These are phyloP conservation scores for Gaeumannomyces sp. DNA, from an alignment of 2,329 filamentous ascomycete genomes.

Conservation along the genomic window DNA sequence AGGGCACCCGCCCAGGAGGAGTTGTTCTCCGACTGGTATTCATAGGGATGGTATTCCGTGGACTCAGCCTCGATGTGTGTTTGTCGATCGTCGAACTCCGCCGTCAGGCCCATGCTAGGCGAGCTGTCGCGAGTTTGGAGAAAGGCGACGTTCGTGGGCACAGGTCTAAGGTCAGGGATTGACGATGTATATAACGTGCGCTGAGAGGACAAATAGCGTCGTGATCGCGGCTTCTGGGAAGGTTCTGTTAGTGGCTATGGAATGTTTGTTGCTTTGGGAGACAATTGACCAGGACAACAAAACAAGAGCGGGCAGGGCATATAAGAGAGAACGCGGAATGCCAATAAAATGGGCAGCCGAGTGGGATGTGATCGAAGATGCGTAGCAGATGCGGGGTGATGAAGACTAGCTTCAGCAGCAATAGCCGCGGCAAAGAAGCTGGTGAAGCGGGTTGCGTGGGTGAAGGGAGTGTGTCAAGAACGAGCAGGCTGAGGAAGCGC, in stretches of 20 bases:
- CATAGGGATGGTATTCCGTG: constrained; percentile 63
- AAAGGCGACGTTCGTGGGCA: not conserved
- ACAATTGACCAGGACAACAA: not conserved
- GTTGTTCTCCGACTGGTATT: constrained; percentile 83
- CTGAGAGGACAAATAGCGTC: not conserved
- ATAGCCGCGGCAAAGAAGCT: not conserved
- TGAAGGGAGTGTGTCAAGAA: not conserved
- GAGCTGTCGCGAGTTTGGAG: constrained; percentile 28
- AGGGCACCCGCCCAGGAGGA: constrained; percentile 87
- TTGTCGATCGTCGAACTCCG: constrained; percentile 64
- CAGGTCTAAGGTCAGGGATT: not conserved
- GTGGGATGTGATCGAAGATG: not conserved
- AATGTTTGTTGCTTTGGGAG: not conserved
- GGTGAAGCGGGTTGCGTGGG: not conserved
- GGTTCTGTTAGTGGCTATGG: not conserved
- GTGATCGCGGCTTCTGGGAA: not conserved
- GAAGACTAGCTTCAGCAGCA: not conserved
- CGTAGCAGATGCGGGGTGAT: not conserved
- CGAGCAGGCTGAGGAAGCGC: not conserved
- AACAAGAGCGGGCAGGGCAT: not conserved
- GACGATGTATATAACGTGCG: not conserved
- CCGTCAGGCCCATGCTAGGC: constrained; percentile 64
- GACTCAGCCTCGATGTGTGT: constrained; percentile 54
- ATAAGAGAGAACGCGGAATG: not conserved
- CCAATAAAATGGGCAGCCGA: not conserved